These are phyloP conservation scores for Butyriboletus appendiculatus DNA, from an alignment of 1,284 basidiomycete genomes.

Conservation along the genomic window DNA sequence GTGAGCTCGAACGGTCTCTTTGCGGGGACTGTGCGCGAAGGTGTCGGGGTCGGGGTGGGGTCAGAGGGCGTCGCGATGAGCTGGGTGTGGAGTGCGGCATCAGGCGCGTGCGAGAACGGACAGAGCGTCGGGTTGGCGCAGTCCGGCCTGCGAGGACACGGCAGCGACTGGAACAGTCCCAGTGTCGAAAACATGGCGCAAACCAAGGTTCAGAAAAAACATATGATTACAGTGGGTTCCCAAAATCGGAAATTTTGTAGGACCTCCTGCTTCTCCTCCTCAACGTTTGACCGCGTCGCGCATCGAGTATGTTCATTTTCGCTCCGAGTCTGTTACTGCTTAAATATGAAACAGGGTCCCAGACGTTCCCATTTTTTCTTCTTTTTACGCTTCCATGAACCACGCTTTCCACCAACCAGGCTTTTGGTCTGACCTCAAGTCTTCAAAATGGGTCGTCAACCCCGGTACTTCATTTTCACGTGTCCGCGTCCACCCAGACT, in stretches of 20 bases:
- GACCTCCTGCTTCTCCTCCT: too few species aligned
- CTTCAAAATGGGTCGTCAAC: constrained; percentile 71
- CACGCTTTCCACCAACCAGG: background rate
- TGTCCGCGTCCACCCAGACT: background rate
- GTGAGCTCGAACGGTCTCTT: constrained; percentile 34
- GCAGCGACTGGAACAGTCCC: constrained; percentile 57
- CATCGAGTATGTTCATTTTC: too few species aligned
- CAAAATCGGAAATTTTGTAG: background rate
- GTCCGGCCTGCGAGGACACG: constrained; percentile 56
- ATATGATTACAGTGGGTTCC: background rate
- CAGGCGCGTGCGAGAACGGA: constrained; percentile 60
- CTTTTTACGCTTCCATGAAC: background rate
- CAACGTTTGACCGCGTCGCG: too few species aligned
- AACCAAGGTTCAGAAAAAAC: too few species aligned
- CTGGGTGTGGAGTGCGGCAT: constrained; percentile 39
- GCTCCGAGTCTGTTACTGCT: background rate
- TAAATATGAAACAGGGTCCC: background rate
- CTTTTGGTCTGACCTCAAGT: constrained; percentile 42
- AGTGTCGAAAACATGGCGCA: constrained; percentile 66
- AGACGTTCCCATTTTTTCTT: background rate
- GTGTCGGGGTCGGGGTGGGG: constrained; percentile 9
- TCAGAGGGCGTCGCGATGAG: constrained; percentile 40
- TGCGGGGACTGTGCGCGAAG: constrained; percentile 25
- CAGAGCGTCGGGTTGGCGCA: constrained; percentile 55
- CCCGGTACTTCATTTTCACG: constrained; percentile 49